Percentiles rank a stretch among this genome's conserved stretches.
Evolutionary conservation across 139 green algal species (phyloP).

Genomic region (Mesotaenium endlicherianum): DNA sequence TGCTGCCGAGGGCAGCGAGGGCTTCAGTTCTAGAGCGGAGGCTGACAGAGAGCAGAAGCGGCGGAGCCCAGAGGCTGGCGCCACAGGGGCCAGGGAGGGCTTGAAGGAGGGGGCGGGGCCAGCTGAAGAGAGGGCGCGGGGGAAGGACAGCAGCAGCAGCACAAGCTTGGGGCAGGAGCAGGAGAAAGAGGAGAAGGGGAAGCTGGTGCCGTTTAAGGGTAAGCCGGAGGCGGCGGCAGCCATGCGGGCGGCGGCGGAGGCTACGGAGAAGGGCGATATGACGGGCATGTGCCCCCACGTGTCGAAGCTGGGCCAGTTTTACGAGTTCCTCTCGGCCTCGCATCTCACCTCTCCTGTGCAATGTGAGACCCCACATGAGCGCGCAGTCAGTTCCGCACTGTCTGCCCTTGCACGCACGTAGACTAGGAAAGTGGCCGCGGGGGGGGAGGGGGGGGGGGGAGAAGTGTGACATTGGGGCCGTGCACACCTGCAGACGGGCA

Average conservation of each 20-base stretch:
- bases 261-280: constrained; percentile 41
- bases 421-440: too few relatives aligned
- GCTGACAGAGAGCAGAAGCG: too few relatives aligned
- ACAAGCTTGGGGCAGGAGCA: neutral
- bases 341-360: constrained; percentile 35
- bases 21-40: too few relatives aligned
- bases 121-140: neutral
- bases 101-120: neutral
- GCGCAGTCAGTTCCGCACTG: too few relatives aligned
- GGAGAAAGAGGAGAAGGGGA: neutral
- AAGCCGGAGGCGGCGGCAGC: constrained; percentile 36
- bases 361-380: constrained; percentile 28
- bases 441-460: too few relatives aligned
- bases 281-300: constrained; percentile 37
- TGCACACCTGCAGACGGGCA: too few relatives aligned
- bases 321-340: constrained; percentile 44
- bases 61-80: neutral
- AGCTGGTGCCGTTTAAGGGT: constrained; percentile 31
- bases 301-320: constrained; percentile 48
- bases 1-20: neutral
- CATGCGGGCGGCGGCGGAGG: constrained; percentile 42
- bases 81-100: neutral
- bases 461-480: too few relatives aligned
- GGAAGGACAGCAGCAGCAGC: neutral
- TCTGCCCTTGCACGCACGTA: too few relatives aligned